Conservation (phyloP, 2,329 filamentous ascomycete genomes). For the Fusarium nelsonii region DNA sequence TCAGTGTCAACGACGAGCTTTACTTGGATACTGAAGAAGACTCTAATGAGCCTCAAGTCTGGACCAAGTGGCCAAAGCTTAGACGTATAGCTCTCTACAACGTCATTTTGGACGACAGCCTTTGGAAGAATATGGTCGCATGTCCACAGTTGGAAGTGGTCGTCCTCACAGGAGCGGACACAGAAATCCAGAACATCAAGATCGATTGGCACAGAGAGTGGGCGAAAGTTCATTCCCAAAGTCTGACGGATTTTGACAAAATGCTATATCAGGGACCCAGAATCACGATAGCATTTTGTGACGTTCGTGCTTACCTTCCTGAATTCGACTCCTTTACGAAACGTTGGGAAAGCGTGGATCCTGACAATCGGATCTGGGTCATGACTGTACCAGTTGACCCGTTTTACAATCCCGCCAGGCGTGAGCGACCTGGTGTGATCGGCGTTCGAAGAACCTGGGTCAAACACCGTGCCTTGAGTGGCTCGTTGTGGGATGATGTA, state of each 20-base stretch:
- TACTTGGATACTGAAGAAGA: neutral
- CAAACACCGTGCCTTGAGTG: slow-evolving; percentile 5
- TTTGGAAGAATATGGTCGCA: slow-evolving; percentile 10
- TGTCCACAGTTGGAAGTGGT: slow-evolving; percentile 13
- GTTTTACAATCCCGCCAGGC: neutral
- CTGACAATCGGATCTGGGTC: slow-evolving; percentile 1
- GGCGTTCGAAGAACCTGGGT: slow-evolving; percentile 18
- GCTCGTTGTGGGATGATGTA: slow-evolving; percentile 21
- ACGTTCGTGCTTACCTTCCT: neutral
- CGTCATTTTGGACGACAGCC: rapidly evolving
- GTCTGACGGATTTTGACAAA: rapidly evolving
- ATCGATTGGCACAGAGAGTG: neutral
- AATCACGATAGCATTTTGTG: slow-evolving; percentile 12
- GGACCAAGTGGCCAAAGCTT: slow-evolving; percentile 41
- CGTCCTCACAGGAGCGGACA: slow-evolving; percentile 16
- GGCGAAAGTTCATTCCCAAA: neutral
- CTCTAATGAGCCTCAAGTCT: slow-evolving; percentile 19
- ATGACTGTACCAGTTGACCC: neutral
- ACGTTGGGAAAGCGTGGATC: slow-evolving; percentile 19
- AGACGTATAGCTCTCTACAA: slow-evolving; percentile 38
- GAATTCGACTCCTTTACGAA: neutral
- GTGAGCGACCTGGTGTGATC: neutral
- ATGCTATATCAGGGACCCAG: neutral
- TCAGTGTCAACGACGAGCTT: slow-evolving; percentile 42
- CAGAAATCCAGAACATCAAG: neutral